These are phyloP conservation scores for Cydonia oblonga DNA, from an alignment of 331 rosid species.

Conservation along the genomic window DNA sequence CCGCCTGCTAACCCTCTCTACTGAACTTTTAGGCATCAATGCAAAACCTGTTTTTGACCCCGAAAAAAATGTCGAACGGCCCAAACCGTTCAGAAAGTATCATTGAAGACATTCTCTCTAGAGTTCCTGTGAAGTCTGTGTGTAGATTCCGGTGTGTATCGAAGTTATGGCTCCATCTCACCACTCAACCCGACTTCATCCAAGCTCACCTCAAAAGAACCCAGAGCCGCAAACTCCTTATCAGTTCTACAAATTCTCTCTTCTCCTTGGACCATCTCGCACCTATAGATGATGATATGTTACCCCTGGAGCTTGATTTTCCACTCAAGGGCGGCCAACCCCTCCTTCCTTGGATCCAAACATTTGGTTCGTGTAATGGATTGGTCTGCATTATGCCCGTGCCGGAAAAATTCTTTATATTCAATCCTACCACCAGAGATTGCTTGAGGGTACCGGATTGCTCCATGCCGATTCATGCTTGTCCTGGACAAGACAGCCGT, in stretches of 20 bases:
- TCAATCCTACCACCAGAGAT: constrained; percentile 2
- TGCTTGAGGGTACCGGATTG: constrained; percentile 2
- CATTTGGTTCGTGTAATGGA: constrained; percentile 12
- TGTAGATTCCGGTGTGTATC: constrained; percentile 6
- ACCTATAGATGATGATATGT: constrained; percentile 9
- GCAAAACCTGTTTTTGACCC: not conserved
- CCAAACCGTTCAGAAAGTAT: not conserved
- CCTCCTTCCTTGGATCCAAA: not conserved
- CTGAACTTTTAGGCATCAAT: not conserved
- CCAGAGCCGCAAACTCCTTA: not conserved
- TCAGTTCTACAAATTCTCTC: not conserved
- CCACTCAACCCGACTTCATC: not conserved
- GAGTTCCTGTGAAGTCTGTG: constrained; percentile 10
- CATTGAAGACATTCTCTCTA: not conserved
- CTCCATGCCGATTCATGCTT: not conserved
- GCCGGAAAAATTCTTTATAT: not conserved
- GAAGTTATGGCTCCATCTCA: constrained; percentile 3
- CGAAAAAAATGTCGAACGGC: not conserved
- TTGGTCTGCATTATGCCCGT: constrained; percentile 11
- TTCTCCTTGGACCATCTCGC: constrained; percentile 7
- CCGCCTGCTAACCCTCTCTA: not conserved
- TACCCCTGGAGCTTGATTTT: constrained; percentile 1
- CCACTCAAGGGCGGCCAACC: not conserved
- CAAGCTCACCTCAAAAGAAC: not conserved
- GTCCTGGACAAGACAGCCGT: too few species aligned